Percentiles rank a stretch among this genome's conserved stretches.
Conservation (phyloP, 1,284 basidiomycete species). For the Volvariella volvacea region DNA sequence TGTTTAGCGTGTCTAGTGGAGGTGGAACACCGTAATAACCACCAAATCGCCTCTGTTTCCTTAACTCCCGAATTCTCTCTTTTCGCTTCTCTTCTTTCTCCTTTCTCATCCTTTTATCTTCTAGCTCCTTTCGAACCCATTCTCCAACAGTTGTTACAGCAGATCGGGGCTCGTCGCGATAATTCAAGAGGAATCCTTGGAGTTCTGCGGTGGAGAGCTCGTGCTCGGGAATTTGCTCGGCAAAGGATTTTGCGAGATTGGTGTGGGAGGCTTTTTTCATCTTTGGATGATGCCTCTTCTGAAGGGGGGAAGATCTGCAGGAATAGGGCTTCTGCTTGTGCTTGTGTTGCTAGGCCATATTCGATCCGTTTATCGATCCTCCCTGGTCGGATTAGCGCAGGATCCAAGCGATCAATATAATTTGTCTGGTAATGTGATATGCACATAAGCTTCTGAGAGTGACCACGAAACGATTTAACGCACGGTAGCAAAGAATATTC, state of each 20-base stretch:
- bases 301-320: neutral
- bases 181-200: neutral
- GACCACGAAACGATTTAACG: too few species aligned
- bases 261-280: neutral
- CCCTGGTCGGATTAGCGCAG: conserved; percentile 14
- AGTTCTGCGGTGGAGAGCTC: neutral
- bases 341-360: conserved; percentile 13
- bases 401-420: conserved; percentile 13
- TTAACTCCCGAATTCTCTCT: neutral
- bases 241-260: neutral
- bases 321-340: conserved; percentile 12
- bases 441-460: too few species aligned
- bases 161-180: neutral
- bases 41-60: neutral
- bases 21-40: neutral
- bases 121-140: neutral
- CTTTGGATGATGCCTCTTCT: neutral
- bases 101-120: neutral
- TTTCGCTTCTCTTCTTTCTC: neutral
- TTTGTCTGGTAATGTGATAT: too few species aligned
- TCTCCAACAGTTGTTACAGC: neutral
- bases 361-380: conserved; percentile 13
- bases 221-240: neutral
- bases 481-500: conserved; percentile 48
- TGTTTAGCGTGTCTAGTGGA: too few species aligned